These are phyloP conservation scores for Physocladia obscura DNA, from an alignment of 192 early-diverging fungal genomes.

Conservation along the genomic window DNA sequence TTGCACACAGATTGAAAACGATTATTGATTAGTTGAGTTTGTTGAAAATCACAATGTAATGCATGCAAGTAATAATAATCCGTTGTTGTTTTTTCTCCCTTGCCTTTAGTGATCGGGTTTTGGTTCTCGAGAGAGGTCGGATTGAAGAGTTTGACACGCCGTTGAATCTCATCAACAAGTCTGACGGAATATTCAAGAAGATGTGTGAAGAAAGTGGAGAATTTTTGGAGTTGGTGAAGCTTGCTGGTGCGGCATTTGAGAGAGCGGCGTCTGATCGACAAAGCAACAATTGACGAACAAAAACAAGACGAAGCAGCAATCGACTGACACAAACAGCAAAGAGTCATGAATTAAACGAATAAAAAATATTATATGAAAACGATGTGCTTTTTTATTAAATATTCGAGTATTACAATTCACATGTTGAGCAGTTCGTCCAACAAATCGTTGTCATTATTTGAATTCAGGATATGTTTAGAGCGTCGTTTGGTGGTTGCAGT, in stretches of 20 bases:
- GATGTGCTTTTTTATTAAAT: not conserved
- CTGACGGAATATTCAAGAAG: conserved; percentile 17
- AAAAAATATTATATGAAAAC: too few relatives aligned
- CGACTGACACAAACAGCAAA: not conserved
- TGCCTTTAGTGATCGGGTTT: conserved; percentile 49
- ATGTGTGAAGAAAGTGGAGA: conserved; percentile 75
- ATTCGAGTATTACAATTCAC: too few relatives aligned
- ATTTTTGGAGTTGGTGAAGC: conserved; percentile 61
- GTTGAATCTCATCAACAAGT: conserved; percentile 29
- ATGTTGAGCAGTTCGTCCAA: not conserved
- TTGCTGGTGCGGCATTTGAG: conserved; percentile 19
- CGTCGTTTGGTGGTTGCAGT: not conserved
- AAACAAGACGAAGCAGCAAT: not conserved
- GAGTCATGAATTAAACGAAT: too few relatives aligned
- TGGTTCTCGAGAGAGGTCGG: conserved; percentile 71
- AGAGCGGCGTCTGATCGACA: not conserved
- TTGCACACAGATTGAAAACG: conserved; percentile 76
- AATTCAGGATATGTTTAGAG: too few relatives aligned
- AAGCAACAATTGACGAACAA: not conserved
- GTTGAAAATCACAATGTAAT: not conserved
- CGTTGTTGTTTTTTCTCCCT: not conserved
- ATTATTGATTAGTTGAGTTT: conserved; percentile 39
- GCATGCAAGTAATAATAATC: not conserved
- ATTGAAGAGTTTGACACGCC: conserved; percentile 71
- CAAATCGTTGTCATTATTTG: not conserved